A percentile compares a stretch with the other conserved stretches of the same genome.
Conservation (phyloP, 2,329 filamentous ascomycete species). For the Arthrinium puccinioides region DNA sequence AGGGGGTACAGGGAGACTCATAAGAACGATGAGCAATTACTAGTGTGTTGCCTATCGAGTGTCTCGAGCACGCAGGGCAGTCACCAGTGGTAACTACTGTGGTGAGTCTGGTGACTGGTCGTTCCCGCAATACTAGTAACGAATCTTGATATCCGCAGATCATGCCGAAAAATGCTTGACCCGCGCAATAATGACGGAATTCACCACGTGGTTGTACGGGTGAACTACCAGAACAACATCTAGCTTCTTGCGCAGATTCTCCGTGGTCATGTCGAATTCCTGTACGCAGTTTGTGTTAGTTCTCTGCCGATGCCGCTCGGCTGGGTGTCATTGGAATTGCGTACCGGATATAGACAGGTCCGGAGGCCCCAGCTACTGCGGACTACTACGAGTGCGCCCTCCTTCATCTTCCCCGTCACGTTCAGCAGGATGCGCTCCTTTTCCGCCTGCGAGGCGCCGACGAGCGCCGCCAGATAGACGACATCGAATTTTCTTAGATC, state of each 20-base stretch:
- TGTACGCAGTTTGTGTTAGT: too few relatives aligned
- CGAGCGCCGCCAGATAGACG: slow-evolving; percentile 42
- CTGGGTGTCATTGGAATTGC: slow-evolving; percentile 8
- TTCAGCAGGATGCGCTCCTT: slow-evolving; percentile 32
- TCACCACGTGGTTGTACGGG: slow-evolving; percentile 41
- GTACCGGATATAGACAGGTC: slow-evolving; percentile 38
- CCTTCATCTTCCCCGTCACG: slow-evolving; percentile 29
- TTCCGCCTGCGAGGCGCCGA: slow-evolving; percentile 30
- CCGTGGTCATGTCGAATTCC: slow-evolving; percentile 31
- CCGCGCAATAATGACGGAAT: slow-evolving; percentile 35
- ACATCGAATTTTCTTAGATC: slow-evolving; percentile 32
- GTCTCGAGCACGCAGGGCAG: too few relatives aligned
- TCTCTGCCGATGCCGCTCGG: background rate
- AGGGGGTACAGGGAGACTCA: too few relatives aligned
- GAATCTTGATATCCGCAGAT: too few relatives aligned
- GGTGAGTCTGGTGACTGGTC: too few relatives aligned
- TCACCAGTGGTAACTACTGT: too few relatives aligned
- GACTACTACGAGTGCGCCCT: slow-evolving; percentile 35
- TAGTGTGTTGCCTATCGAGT: too few relatives aligned
- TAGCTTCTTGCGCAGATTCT: slow-evolving; percentile 19
- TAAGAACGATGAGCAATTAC: too few relatives aligned
- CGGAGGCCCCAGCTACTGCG: slow-evolving; percentile 37
- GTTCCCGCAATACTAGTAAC: too few relatives aligned
- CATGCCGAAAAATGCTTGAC: too few relatives aligned
- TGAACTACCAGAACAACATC: slow-evolving; percentile 36